Base-by-base conservation (phyloP, 208 protist genomes). In the Kentomonas sorsogonicus region DNA sequence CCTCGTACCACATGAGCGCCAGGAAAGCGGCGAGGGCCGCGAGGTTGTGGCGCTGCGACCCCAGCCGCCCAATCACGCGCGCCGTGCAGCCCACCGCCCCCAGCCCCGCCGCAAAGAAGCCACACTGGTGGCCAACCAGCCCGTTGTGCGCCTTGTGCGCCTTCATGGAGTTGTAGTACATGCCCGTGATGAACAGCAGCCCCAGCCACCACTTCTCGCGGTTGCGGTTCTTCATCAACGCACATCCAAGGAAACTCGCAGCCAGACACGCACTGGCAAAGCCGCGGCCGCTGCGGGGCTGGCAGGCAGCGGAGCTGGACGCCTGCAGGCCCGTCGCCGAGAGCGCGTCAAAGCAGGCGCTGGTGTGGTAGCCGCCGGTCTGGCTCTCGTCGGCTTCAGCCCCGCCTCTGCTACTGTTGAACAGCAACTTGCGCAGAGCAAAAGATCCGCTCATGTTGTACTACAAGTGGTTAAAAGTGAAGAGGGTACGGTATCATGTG, bases 61-160 rank as follows among this genome's bases (percentile, higher is more conserved):
- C 83, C 11, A 67, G 79, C 39, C 54, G 71, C 16, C 83, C 57
- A 36, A 86, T 59, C 25, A 91, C 61, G 1, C 86, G 82, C 31
- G 61, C 64, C 9, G 31, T 26, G 45, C 72, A 89, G n/a, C 86
- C 83, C 1, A 89, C 26, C 5, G 60, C 56, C 2, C 82, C 83
- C 77, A 93, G 79, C n/a, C 78, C 82, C 10, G 82, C 79, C 0
- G 83, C 86, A 40, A 91, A 89, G 61, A 93, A 90, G 15, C 83
- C 86, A 51, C 80, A 77, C 44, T 93, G 86, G 53, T 93, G 86
- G 13, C 86, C 86, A 1, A 89, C 80, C 4, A 93, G 54, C 6
- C 86, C 86, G 54, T 93, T 93, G 58, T 70, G 53, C 10, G 89
- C 86, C 67, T 91, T 93, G 68, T 93, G 86, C 6, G 83, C 80